Evolutionary conservation across 164 flowering plant species (phyloP), one percentile per base, ranked within the genome.

Genomic region (Cinnamomum micranthum): DNA sequence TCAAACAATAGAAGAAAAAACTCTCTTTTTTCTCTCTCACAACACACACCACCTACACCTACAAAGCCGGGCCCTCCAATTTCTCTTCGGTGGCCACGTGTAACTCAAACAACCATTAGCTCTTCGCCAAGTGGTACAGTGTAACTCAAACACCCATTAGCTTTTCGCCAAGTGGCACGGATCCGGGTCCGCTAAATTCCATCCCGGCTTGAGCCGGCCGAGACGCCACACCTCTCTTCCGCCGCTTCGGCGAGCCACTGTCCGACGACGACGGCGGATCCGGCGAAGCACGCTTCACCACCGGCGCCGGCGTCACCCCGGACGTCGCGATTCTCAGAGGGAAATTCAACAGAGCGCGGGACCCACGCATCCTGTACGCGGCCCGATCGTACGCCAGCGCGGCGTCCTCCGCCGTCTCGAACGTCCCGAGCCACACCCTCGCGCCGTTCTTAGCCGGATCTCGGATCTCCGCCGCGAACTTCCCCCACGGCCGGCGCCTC

Each of bases 371-470:
- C 25, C 86, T 24, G 28, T 73, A 85, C 13, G 88, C 88, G 11
- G 88, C 88, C 10, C 81, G 68, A 33, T 83, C 88, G 70, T 85
- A 85, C 55, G 88, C 87, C 73, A 81, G 31, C 0, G 87, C 87
- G 3, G 87, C 87, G 51, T 81, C 87, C 77, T 85, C 87, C 10
- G 85, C 87, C 14, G 87, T 85, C 63, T 82, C 82, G 59, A 79
- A 85, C 11, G 87, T 85, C 19, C 87, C 87, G 25, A 85, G 83
- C 87, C 87, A 85, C 60, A 85, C 87, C 25, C 87, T 55, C 2
- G 87, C 87, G 19, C 87, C 87, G 76, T 81, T 85, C 80, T 79
- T 85, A 23, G 87, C 85, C 55, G 87, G 87, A 69, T 82, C 87
- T 6, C 85, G 74, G 9, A 85, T 85, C 78, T 85, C 87, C 15